phyloP scores from a whole-genome alignment of 140 eudicot species.

The Anethum foeniculum region DNA sequence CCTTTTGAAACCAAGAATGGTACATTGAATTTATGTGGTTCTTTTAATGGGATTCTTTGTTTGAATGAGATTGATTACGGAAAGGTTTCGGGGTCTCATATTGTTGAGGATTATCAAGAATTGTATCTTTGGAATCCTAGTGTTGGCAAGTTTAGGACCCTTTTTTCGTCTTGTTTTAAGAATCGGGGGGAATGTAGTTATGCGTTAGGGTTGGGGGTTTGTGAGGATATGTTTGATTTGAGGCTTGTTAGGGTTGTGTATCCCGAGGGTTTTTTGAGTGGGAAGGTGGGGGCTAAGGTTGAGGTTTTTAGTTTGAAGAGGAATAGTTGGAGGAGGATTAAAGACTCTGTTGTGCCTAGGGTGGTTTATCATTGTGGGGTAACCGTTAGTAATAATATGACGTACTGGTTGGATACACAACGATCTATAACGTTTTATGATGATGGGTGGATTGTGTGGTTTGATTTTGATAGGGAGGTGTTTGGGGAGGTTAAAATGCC shows the following conservation, averaged over 20 bases:
- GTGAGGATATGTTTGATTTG: background rate
- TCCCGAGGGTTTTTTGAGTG: background rate
- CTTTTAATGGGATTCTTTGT: constrained; percentile 9
- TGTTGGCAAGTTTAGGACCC: background rate
- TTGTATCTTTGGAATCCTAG: constrained; percentile 15
- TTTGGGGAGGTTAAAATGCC: constrained; percentile 8
- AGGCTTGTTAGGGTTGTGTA: background rate
- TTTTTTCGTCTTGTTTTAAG: background rate
- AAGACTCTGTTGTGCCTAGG: background rate
- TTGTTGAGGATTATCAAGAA: background rate
- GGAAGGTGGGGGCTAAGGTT: background rate
- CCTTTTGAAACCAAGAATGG: constrained; percentile 1
- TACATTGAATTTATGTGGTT: background rate
- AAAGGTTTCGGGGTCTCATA: no score
- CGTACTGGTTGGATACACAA: background rate
- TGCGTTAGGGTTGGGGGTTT: background rate
- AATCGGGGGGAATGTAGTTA: background rate
- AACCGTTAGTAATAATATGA: background rate
- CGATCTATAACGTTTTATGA: background rate
- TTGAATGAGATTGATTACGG: background rate
- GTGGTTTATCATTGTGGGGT: background rate
- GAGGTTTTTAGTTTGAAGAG: constrained; percentile 11
- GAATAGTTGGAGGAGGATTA: constrained; percentile 6
- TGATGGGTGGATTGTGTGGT: background rate
- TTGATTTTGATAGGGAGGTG: constrained; percentile 6